Conservation (phyloP, 805 yeast genomes). For the Cyberlindnera mrakii region DNA sequence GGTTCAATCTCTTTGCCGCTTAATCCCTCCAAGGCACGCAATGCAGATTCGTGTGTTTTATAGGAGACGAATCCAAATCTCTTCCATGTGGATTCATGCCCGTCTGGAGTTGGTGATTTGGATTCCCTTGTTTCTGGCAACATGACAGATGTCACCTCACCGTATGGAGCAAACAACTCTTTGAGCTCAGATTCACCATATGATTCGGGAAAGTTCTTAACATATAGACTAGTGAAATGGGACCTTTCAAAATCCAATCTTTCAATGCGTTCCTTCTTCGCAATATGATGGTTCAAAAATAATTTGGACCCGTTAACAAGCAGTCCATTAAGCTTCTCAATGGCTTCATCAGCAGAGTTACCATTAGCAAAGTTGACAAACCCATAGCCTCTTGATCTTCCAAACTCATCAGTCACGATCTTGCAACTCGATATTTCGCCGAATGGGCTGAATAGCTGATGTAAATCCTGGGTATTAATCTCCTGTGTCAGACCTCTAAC, state of each 20-base stretch:
- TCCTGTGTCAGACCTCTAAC: slow-evolving; percentile 40
- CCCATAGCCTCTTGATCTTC: slow-evolving; percentile 50
- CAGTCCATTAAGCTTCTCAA: slow-evolving; percentile 44
- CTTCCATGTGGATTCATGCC: slow-evolving; percentile 1
- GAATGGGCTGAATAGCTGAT: slow-evolving; percentile 30
- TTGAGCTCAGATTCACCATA: slow-evolving; percentile 33
- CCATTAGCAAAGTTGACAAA: slow-evolving; percentile 55
- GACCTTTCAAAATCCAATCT: slow-evolving; percentile 37
- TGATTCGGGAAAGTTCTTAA: slow-evolving; percentile 38
- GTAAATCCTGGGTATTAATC: slow-evolving; percentile 32
- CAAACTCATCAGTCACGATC: slow-evolving; percentile 39
- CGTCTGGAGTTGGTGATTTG: slow-evolving; percentile 1
- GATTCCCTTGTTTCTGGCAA: slow-evolving; percentile 38
- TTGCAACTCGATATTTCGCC: slow-evolving; percentile 40
- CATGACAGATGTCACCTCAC: slow-evolving; percentile 44
- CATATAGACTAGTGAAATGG: slow-evolving; percentile 46
- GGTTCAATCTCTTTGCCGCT: slow-evolving; percentile 34
- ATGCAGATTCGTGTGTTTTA: slow-evolving; percentile 38
- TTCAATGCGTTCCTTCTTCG: slow-evolving; percentile 49
- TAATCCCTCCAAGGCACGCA: slow-evolving; percentile 40
- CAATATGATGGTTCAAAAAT: slow-evolving; percentile 55
- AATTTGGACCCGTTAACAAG: slow-evolving; percentile 28
- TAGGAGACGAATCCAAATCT: slow-evolving; percentile 48
- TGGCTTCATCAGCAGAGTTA: slow-evolving; percentile 53
- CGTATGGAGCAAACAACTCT: slow-evolving; percentile 39